These are phyloP conservation scores for Coemansia nantahalensis DNA, from an alignment of 192 early-diverging fungal genomes.

Conservation along the genomic window DNA sequence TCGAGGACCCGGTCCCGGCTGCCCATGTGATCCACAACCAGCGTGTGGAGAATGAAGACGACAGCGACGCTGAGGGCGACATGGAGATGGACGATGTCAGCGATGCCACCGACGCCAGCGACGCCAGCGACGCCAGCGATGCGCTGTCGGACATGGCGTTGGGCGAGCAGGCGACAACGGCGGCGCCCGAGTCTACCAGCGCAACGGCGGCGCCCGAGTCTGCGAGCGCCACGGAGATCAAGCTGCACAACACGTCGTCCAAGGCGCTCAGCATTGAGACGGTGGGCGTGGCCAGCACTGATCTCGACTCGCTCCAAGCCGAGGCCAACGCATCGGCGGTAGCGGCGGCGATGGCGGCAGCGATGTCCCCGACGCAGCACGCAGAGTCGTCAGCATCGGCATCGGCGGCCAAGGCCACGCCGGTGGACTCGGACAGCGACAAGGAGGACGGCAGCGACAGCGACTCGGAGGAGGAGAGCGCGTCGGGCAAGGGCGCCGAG, in stretches of 20 bases:
- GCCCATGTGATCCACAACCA: slow-evolving; percentile 13
- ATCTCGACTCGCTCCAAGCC: no score
- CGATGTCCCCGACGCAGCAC: no score
- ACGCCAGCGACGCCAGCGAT: slow-evolving; percentile 3
- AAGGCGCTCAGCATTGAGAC: slow-evolving; percentile 44
- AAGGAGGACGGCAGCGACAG: not conserved
- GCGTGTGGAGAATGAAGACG: slow-evolving; percentile 21
- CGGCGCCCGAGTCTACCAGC: no score
- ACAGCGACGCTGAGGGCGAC: slow-evolving; percentile 15
- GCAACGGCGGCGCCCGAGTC: no score
- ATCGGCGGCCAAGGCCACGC: not conserved
- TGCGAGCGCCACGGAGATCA: slow-evolving; percentile 4
- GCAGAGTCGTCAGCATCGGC: no score
- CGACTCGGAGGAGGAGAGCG: slow-evolving; percentile 7
- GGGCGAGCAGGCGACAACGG: no score
- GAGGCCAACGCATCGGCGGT: no score
- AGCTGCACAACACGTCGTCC: slow-evolving; percentile 7
- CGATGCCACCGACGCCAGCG: no score
- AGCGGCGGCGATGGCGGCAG: no score
- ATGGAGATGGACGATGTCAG: slow-evolving; percentile 9
- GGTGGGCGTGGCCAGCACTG: slow-evolving; percentile 8
- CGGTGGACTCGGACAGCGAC: not conserved
- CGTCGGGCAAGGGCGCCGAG: slow-evolving; percentile 1
- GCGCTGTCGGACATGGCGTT: not conserved
- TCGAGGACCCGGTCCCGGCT: not conserved